phyloP scores from a whole-genome alignment of 2,329 filamentous ascomycete species.

The Triangularia setosa region DNA sequence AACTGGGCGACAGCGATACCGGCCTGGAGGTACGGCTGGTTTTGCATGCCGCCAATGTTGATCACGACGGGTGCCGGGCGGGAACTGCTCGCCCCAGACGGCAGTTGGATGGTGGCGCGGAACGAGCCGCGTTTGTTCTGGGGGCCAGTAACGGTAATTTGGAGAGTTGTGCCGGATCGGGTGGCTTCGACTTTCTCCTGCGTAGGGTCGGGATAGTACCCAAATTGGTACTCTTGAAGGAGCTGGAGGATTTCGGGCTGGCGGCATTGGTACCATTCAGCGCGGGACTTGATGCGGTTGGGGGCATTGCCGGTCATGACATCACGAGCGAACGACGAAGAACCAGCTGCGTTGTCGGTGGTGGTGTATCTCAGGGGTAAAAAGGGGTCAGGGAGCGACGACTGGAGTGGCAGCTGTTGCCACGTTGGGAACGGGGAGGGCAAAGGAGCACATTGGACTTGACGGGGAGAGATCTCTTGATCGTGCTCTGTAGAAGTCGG shows the following conservation, averaged over 20 bases:
- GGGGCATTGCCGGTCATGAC: constrained; percentile 38
- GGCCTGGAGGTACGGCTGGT: constrained; percentile 42
- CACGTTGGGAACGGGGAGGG: constrained; percentile 34
- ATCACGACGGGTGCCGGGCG: constrained; percentile 44
- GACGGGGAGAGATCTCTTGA: constrained; percentile 4
- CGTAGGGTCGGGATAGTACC: constrained; percentile 47
- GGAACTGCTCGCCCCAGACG: constrained; percentile 31
- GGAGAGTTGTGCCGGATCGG: constrained; percentile 41
- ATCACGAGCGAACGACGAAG: constrained; percentile 30
- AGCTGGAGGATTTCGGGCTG: constrained; percentile 48
- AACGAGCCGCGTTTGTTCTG: constrained; percentile 43
- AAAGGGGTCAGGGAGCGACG: constrained; percentile 43
- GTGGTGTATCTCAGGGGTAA: constrained; percentile 38
- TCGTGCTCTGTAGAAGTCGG: background rate
- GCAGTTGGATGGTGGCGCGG: constrained; percentile 40
- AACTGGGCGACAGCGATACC: constrained; percentile 48
- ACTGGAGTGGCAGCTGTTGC: constrained; percentile 34
- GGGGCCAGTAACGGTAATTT: constrained; percentile 37
- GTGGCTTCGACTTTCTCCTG: constrained; percentile 45
- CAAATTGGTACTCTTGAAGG: constrained; percentile 49
- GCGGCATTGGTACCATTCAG: constrained; percentile 47
- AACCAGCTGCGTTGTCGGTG: constrained; percentile 32
- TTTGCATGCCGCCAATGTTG: constrained; percentile 47
- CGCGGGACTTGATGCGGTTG: constrained; percentile 40
- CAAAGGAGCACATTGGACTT: constrained; percentile 25